Percentiles rank a stretch among this genome's conserved stretches.
Evolutionary conservation across 192 early-diverging fungal genomes (phyloP).

Genomic region (Podila verticillata): DNA sequence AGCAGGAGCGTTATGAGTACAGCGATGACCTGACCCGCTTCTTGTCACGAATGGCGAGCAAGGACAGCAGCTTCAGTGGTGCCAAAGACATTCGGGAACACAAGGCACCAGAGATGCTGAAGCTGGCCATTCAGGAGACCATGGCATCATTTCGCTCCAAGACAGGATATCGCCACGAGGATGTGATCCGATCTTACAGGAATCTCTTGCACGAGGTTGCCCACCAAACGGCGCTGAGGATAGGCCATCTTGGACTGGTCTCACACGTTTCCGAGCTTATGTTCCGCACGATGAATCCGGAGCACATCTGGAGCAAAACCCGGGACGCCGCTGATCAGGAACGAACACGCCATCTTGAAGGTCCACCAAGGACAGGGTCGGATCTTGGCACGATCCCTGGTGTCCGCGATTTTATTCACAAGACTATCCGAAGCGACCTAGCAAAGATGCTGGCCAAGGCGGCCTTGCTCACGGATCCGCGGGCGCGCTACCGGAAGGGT

Average conservation of each 20-base stretch:
- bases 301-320: slow-evolving; percentile 14
- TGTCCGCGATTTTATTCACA: slow-evolving; percentile 2
- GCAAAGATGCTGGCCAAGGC: slow-evolving; percentile 26
- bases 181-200: not conserved
- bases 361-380: not conserved
- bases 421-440: not conserved
- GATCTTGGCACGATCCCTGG: not conserved
- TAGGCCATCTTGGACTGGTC: slow-evolving; percentile 16
- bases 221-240: slow-evolving; percentile 5
- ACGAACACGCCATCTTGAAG: not conserved
- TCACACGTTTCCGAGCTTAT: slow-evolving; percentile 20
- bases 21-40: slow-evolving; percentile 20
- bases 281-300: slow-evolving; percentile 16
- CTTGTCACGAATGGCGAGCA: slow-evolving; percentile 4
- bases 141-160: slow-evolving; percentile 13
- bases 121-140: slow-evolving; percentile 13
- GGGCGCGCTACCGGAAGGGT: slow-evolving; percentile 4
- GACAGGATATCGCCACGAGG: not conserved
- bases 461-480: not conserved
- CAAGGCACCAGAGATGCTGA: not conserved
- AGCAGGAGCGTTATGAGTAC: not conserved
- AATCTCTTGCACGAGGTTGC: slow-evolving; percentile 22
- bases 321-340: not conserved
- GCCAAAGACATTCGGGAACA: not conserved
- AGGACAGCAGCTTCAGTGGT: not conserved